These are phyloP conservation scores for Dryadomyces quercus-mongolicae DNA, from an alignment of 2,329 filamentous ascomycete genomes.

Conservation along the genomic window DNA sequence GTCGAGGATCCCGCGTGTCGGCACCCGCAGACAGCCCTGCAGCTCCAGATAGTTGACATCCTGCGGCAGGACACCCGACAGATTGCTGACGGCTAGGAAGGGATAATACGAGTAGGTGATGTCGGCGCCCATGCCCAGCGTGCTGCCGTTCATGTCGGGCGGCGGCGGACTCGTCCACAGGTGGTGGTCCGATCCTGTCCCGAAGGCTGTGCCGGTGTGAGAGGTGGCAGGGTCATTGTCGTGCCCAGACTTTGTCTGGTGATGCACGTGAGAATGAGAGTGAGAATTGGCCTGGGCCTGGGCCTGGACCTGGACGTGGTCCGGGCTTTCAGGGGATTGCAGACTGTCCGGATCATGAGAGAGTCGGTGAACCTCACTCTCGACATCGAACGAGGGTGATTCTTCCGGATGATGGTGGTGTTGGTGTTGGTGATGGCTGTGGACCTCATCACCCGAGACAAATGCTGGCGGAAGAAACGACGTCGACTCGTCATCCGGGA, in stretches of 20 bases:
- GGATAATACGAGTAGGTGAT: conserved; percentile 28
- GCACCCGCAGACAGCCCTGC: conserved; percentile 33
- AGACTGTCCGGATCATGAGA: too few species aligned
- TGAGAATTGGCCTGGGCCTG: not conserved
- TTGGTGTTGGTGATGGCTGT: not conserved
- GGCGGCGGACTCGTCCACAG: not conserved
- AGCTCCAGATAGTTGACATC: conserved; percentile 34
- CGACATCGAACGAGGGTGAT: not conserved
- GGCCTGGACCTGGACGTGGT: not conserved
- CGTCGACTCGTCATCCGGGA: not conserved
- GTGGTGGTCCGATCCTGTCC: too few species aligned
- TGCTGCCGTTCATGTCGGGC: not conserved
- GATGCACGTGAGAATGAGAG: not conserved
- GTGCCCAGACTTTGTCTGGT: not conserved
- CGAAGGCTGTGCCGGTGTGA: too few species aligned
- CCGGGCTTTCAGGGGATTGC: not conserved
- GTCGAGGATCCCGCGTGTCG: conserved; percentile 26
- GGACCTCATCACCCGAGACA: not conserved
- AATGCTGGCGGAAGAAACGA: not conserved
- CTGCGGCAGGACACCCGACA: conserved; percentile 26
- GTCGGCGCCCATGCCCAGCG: conserved; percentile 6
- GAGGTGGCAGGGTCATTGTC: too few species aligned
- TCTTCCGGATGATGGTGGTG: not conserved
- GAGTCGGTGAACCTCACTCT: too few species aligned
- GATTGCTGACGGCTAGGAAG: conserved; percentile 26